Evolutionary conservation across 192 early-diverging fungal genomes (phyloP).

Genomic region (Blastocladiella britannica): DNA sequence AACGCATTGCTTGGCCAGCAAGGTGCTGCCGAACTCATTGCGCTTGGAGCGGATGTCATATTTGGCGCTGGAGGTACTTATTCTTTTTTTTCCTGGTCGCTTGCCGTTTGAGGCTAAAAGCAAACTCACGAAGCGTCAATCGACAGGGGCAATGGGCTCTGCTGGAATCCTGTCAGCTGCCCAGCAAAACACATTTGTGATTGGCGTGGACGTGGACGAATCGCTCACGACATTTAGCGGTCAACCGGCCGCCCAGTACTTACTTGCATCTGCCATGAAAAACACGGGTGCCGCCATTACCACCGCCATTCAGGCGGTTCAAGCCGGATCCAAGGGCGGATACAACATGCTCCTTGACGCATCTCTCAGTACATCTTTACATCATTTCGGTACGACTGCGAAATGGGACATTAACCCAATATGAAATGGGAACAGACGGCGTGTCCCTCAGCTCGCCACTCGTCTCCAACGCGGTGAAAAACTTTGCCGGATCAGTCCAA

Average conservation of each 20-base stretch:
- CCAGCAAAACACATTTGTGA: constrained; percentile 6
- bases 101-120: background rate
- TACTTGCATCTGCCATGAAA: background rate
- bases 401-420: too few species aligned
- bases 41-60: constrained; percentile 7
- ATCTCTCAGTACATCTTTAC: background rate
- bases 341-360: background rate
- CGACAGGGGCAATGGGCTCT: constrained; percentile 2
- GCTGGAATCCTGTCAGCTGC: constrained; percentile 8
- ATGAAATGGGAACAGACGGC: too few species aligned
- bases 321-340: background rate
- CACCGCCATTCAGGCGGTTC: background rate
- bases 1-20: background rate
- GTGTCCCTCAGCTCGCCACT: too few species aligned
- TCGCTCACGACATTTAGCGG: constrained; percentile 4
- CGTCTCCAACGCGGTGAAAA: background rate
- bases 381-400: too few species aligned
- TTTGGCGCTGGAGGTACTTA: constrained; percentile 11
- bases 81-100: background rate
- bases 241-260: background rate
- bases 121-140: background rate
- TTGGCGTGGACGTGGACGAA: constrained; percentile 15
- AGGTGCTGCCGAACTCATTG: constrained; percentile 1
- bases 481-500: background rate
- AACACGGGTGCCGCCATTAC: background rate